A percentile compares a stretch with the other conserved stretches of the same genome.
Conservation (phyloP, 2,329 filamentous ascomycete species). For the Phoma sp. region DNA sequence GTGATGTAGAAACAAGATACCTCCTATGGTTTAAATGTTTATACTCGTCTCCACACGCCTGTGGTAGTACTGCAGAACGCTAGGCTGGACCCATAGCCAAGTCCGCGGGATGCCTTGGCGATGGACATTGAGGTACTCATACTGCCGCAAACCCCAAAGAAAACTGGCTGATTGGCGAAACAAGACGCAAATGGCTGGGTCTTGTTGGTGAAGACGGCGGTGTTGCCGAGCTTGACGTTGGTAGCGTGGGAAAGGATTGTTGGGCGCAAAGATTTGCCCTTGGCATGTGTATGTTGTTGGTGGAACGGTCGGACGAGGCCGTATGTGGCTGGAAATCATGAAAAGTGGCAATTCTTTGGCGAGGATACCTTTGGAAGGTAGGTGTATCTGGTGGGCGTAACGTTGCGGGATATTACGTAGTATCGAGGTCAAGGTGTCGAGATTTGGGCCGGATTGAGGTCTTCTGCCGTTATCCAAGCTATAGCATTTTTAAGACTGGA, state of each 20-base stretch:
- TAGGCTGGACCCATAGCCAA: slow-evolving; percentile 29
- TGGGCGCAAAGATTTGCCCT: slow-evolving; percentile 1
- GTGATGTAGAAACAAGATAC: slow-evolving; percentile 4
- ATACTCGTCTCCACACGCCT: slow-evolving; percentile 9
- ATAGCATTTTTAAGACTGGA: no score
- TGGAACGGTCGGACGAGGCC: neutral
- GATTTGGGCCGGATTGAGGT: no score
- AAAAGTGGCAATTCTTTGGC: neutral
- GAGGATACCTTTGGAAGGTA: neutral
- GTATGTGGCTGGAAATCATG: neutral
- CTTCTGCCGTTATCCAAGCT: no score
- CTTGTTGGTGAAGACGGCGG: neutral
- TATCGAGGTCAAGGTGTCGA: neutral
- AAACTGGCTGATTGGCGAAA: slow-evolving; percentile 12
- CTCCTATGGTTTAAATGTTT: slow-evolving; percentile 16
- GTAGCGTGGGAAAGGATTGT: neutral
- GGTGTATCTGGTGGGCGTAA: neutral
- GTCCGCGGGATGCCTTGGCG: slow-evolving; percentile 32
- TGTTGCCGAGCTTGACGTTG: neutral
- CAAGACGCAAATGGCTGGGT: neutral
- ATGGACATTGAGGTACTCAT: slow-evolving; percentile 36
- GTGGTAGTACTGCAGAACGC: slow-evolving; percentile 1
- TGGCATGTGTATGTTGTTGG: slow-evolving; percentile 2
- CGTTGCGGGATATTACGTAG: neutral
- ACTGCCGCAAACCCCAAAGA: slow-evolving; percentile 12